Evolutionary conservation across 345 rosid species (phyloP).

Genomic region (Psidium guajava): DNA sequence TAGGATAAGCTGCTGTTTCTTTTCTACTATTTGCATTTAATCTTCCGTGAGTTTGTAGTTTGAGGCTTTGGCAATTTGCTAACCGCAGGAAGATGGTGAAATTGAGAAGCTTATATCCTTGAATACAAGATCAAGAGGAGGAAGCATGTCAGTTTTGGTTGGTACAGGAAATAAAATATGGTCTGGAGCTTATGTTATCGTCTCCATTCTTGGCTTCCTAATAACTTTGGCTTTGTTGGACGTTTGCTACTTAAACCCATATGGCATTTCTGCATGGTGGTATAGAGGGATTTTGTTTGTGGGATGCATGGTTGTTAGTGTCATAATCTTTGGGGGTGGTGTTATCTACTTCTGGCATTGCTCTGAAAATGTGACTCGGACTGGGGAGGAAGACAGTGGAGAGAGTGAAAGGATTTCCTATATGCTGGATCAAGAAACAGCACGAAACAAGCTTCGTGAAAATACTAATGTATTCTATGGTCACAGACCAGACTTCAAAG

Average conservation of each 20-base stretch:
- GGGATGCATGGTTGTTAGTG: slow-evolving; percentile 24
- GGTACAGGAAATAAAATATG: slow-evolving; percentile 26
- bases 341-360: slow-evolving; percentile 27
- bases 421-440: neutral
- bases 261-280: slow-evolving; percentile 26
- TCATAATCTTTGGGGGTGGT: slow-evolving; percentile 23
- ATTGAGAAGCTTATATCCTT: neutral
- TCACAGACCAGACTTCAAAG: slow-evolving; percentile 33
- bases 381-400: slow-evolving; percentile 10
- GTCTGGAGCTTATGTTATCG: slow-evolving; percentile 23
- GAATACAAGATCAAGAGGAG: slow-evolving; percentile 4
- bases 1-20: slow-evolving; percentile 5
- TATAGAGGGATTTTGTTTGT: slow-evolving; percentile 27
- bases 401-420: neutral
- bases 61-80: neutral
- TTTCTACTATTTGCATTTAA: neutral
- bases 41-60: neutral
- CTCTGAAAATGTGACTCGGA: slow-evolving; percentile 15
- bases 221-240: slow-evolving; percentile 7
- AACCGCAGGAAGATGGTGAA: slow-evolving; percentile 29
- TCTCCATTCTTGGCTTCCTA: slow-evolving; percentile 21
- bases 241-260: slow-evolving; percentile 21
- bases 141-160: slow-evolving; percentile 25
- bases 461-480: slow-evolving; percentile 19
- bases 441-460: neutral